Conservation (phyloP, 768 basidiomycete genomes). For the Dendrothele bispora region DNA sequence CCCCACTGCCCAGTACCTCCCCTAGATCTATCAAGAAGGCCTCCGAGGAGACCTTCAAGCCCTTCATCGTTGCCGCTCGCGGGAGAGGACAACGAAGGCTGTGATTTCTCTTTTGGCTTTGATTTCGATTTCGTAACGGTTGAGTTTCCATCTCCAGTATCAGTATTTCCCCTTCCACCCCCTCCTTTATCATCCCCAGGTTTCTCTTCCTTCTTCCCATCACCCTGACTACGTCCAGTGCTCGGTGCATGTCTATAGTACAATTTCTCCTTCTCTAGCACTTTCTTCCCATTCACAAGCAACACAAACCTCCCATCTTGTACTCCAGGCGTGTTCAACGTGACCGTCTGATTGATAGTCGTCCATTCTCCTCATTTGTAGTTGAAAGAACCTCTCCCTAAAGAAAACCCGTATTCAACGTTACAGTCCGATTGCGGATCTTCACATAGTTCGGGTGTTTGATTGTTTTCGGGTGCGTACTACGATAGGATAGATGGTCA, state of each 20-base stretch:
- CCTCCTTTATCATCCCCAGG: not conserved
- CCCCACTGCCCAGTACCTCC: too few relatives aligned
- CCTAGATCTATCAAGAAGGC: too few relatives aligned
- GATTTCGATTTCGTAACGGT: not conserved
- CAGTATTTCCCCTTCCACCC: not conserved
- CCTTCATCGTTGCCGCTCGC: not conserved
- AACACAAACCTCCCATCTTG: constrained; percentile 67
- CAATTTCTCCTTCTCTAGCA: constrained; percentile 55
- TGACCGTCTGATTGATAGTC: constrained; percentile 63
- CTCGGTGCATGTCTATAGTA: constrained; percentile 52
- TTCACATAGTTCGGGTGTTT: constrained; percentile 57
- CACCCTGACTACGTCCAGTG: not conserved
- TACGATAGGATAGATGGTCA: constrained; percentile 29
- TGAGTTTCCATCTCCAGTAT: not conserved
- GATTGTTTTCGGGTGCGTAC: constrained; percentile 78
- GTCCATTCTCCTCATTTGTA: constrained; percentile 72
- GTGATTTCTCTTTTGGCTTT: not conserved
- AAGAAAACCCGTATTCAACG: constrained; percentile 65
- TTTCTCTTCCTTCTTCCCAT: not conserved
- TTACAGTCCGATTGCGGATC: constrained; percentile 65
- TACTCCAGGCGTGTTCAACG: constrained; percentile 71
- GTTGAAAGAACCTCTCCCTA: constrained; percentile 70
- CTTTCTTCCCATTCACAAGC: constrained; percentile 57
- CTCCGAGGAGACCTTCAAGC: not conserved
- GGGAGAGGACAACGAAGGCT: not conserved